Evolutionary conservation across 169 alveolate genomes (phyloP), one percentile per base, ranked within the genome.

Genomic region (Plasmodium gonderi): DNA sequence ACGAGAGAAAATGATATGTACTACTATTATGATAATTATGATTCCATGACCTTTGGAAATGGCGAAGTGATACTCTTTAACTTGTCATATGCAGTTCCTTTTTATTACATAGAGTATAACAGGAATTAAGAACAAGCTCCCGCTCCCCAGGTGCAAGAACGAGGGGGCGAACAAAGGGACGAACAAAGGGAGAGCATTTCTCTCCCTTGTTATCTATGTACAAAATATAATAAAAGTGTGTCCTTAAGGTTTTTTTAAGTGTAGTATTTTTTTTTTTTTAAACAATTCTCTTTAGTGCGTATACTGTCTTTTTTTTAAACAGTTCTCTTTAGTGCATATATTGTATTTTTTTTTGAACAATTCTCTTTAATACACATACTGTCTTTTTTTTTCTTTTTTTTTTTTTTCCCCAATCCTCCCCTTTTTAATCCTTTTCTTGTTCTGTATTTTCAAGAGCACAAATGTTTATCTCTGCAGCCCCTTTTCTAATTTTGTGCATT

Each of bases 21-120:
- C 67, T 60, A 45, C 26, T 83, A 83, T 42, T 83, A 83, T 29
- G 64, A 83, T 76, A 83, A 45, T 72, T 83, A 83, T 29, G 92
- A 83, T 29, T 83, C 92, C 11, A 83, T 83, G 82, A 4, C 54
- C 9, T 83, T 83, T 76, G 69, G 42, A 23, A 83, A 83, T 49
- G 77, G 36, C 26, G 29, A 44, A 20, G 92, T 83, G 40, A 76
- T 83, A 38, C 92, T 83, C 9, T 83, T 83, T 44, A 74, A 83
- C 67, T 42, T 83, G 31, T 83, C 92, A 6, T 83, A 83, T 72
- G 92, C 92, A 14, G 92, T 83, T 51, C 92, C 92, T 23, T 83
- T 83, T 83, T 83, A 83, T 60, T 83, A 83, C 75, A 72, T 83
- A 45, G 92, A 83, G 14, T 83, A 83, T 26, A 40, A 72, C 76